Evolutionary conservation across 75 land plant genomes (phyloP), one percentile per base, ranked within the genome.

Genomic region (Pinus tabuliformis): DNA sequence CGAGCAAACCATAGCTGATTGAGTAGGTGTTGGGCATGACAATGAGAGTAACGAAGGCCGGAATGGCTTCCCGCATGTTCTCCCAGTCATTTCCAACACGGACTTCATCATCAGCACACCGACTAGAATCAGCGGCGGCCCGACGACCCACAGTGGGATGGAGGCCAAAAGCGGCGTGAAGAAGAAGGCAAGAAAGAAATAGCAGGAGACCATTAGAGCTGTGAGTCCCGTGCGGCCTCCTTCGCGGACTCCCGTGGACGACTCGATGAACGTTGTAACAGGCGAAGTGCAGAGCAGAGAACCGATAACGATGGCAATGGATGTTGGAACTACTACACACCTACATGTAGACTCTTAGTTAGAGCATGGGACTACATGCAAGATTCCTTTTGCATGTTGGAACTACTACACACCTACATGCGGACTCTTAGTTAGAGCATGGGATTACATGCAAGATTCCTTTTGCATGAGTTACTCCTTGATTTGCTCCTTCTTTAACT

Each of bases 81-180:
- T 56, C 77, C 91, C 93, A 93, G 12, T 89, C 82, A 93, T 84
- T 22, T 91, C 93, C 81, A 77, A 75, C 37, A 89, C 93, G 24
- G 88, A 82, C 74, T 81, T 89, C 93, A 93, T 91, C 91, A 93
- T 92, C 85, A 93, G 22, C 64, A 89, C 91, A 8, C 95, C 95
- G 15, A 82, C 83, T 6, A 82, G 45, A n/a, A 82, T 73, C 16
- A 82, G 81, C 21, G 86, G 64, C 58, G 86, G 88, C 13, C 88
- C 88, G 20, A 80, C 76, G 18, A 80, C 88, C 88, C 85, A 86
- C 13, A 84, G 84, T 1, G 83, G 83, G 5, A 82, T 82, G 52
- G 83, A 78, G 4, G 83, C 83, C 54, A 82, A 59, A 76, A 82
- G 42, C 70, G 83, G 83, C 52, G 83, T 79, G 76, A 82, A 79